Conservation (phyloP, 1,139 yeast species). For the Suhomyces panamericanus region DNA sequence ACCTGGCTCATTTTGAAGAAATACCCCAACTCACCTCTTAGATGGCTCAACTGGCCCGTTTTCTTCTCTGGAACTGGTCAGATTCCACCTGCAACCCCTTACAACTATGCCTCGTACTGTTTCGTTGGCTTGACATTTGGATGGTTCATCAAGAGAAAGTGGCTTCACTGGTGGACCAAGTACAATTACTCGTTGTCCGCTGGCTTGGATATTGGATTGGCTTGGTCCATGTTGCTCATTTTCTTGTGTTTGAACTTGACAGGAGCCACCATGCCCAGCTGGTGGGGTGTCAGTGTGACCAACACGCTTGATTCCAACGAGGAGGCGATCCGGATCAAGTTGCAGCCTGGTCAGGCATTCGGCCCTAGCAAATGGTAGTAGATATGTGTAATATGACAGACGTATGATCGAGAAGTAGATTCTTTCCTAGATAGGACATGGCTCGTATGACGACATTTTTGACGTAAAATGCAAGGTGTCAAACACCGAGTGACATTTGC, state of each 20-base stretch:
- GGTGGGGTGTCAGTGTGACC: conserved; percentile 64
- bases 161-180: conserved; percentile 65
- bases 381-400: not conserved
- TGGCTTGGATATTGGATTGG: conserved; percentile 58
- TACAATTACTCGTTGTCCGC: conserved; percentile 61
- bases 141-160: conserved; percentile 36
- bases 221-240: conserved; percentile 49
- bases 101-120: conserved; percentile 45
- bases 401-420: too few species aligned
- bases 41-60: conserved; percentile 49
- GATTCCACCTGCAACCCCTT: conserved; percentile 51
- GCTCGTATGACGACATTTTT: conserved; percentile 2
- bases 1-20: conserved; percentile 50
- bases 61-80: conserved; percentile 49
- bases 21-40: conserved; percentile 48
- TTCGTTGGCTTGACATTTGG: conserved; percentile 36
- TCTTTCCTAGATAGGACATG: not conserved
- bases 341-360: conserved; percentile 20
- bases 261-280: conserved; percentile 35
- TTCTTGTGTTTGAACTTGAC: conserved; percentile 41
- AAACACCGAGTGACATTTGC: too few species aligned
- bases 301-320: conserved; percentile 22
- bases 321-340: conserved; percentile 15
- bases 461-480: conserved; percentile 1
- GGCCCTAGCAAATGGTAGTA: conserved; percentile 28